These are phyloP conservation scores for Suillus clintonianus DNA, from an alignment of 768 basidiomycete species.

Conservation along the genomic window DNA sequence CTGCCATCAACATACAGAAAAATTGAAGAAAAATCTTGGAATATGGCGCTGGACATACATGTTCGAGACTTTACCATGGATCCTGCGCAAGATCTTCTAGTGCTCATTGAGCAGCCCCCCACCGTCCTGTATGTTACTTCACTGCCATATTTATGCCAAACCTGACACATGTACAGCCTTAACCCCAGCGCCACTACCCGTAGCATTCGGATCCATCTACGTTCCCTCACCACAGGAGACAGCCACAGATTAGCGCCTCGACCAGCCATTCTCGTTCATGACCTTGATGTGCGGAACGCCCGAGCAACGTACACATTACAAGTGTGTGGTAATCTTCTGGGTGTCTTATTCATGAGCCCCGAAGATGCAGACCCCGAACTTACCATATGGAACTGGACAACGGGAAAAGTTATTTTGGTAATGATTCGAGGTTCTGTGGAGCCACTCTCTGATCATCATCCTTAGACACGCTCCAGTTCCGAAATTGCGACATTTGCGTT, in stretches of 20 bases:
- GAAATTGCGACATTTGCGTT: slow-evolving; percentile 45
- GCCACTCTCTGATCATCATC: slow-evolving; percentile 2
- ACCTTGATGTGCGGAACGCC: slow-evolving; percentile 16
- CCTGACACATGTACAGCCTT: background rate
- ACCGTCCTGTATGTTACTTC: slow-evolving; percentile 31
- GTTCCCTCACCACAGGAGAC: slow-evolving; percentile 45
- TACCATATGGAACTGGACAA: slow-evolving; percentile 70
- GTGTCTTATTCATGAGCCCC: slow-evolving; percentile 44
- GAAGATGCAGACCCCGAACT: slow-evolving; percentile 45
- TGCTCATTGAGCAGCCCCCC: slow-evolving; percentile 47
- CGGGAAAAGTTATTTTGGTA: slow-evolving; percentile 50
- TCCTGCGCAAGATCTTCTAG: slow-evolving; percentile 64
- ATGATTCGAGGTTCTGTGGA: slow-evolving; percentile 3
- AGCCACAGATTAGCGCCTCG: slow-evolving; percentile 46
- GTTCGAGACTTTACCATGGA: slow-evolving; percentile 67
- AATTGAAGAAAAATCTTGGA: slow-evolving; percentile 51
- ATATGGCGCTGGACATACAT: slow-evolving; percentile 33
- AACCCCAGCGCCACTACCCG: slow-evolving; percentile 1
- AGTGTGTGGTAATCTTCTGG: slow-evolving; percentile 53
- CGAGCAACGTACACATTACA: slow-evolving; percentile 51
- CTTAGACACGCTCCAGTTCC: slow-evolving; percentile 28
- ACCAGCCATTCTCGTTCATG: slow-evolving; percentile 32
- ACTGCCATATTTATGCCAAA: slow-evolving; percentile 1
- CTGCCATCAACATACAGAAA: slow-evolving; percentile 51
- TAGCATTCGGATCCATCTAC: slow-evolving; percentile 41